Evolutionary conservation across 73 alveolate genomes (phyloP).

Genomic region (Urostyla sp.): DNA sequence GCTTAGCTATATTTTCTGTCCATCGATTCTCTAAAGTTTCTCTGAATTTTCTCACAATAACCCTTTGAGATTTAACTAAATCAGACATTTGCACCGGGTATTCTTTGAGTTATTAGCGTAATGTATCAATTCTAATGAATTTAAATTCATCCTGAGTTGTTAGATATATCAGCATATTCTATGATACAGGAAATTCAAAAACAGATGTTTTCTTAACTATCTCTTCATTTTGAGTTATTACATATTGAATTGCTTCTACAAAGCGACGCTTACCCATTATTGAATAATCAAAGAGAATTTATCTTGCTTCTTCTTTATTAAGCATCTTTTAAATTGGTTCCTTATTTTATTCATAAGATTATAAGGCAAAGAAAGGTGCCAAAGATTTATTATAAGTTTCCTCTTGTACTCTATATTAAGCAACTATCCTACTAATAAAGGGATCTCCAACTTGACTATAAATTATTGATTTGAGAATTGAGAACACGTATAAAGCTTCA

Average conservation of each 20-base stretch:
- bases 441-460: slow-evolving; percentile 64
- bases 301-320: slow-evolving; percentile 56
- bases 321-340: slow-evolving; percentile 64
- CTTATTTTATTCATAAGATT: slow-evolving; percentile 54
- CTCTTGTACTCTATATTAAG: slow-evolving; percentile 49
- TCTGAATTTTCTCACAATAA: slow-evolving; percentile 56
- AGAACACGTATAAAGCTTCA: slow-evolving; percentile 68
- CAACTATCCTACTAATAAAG: slow-evolving; percentile 54
- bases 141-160: slow-evolving; percentile 46
- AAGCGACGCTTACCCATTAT: slow-evolving; percentile 62
- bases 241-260: slow-evolving; percentile 47
- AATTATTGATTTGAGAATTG: slow-evolving; percentile 62
- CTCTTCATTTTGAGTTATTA: slow-evolving; percentile 38
- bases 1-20: slow-evolving; percentile 60
- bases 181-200: slow-evolving; percentile 57
- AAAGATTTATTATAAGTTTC: not conserved
- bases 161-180: slow-evolving; percentile 34
- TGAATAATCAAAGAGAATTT: slow-evolving; percentile 61
- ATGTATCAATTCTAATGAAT: not conserved
- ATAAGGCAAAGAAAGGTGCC: slow-evolving; percentile 53
- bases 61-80: slow-evolving; percentile 46
- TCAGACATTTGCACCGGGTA: slow-evolving; percentile 60
- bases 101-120: slow-evolving; percentile 14
- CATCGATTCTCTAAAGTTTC: slow-evolving; percentile 57
- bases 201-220: slow-evolving; percentile 38